Evolutionary conservation across 345 rosid species (phyloP).

Genomic region (Populus euphratica): DNA sequence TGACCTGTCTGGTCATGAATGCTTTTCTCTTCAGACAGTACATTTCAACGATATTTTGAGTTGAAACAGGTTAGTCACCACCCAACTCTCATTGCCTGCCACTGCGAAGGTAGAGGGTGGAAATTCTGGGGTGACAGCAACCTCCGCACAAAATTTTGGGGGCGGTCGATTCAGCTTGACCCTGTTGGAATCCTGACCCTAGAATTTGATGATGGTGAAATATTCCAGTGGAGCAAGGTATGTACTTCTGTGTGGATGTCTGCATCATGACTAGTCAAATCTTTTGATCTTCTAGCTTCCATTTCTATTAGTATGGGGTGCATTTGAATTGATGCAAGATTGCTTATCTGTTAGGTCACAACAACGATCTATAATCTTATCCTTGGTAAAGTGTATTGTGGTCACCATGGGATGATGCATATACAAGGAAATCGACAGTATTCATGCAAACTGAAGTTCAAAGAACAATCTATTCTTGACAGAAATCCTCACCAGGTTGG

Average conservation of each 20-base stretch:
- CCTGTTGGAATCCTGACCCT: slow-evolving; percentile 82
- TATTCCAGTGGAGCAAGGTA: slow-evolving; percentile 97
- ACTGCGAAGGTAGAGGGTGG: slow-evolving; percentile 98
- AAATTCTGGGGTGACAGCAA: slow-evolving; percentile 96
- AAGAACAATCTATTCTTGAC: slow-evolving; percentile 85
- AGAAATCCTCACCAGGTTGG: slow-evolving; percentile 89
- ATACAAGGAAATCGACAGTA: slow-evolving; percentile 70
- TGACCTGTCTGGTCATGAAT: background rate
- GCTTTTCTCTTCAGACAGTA: background rate
- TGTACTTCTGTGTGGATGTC: background rate
- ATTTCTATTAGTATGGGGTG: background rate
- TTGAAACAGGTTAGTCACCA: slow-evolving; percentile 89
- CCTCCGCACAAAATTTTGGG: slow-evolving; percentile 93
- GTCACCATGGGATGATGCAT: slow-evolving; percentile 91
- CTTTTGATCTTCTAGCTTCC: slow-evolving; percentile 15
- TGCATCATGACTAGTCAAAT: background rate
- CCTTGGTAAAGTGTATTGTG: slow-evolving; percentile 82
- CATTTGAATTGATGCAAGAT: background rate
- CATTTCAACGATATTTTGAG: slow-evolving; percentile 1
- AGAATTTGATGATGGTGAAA: slow-evolving; percentile 96
- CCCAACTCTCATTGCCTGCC: slow-evolving; percentile 94
- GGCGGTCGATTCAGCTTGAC: slow-evolving; percentile 94
- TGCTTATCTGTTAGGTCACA: slow-evolving; percentile 56
- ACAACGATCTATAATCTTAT: slow-evolving; percentile 88
- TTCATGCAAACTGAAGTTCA: slow-evolving; percentile 91